These are phyloP conservation scores for Chaetomiaceae sp. DNA, from an alignment of 2,329 filamentous ascomycete genomes.

Conservation along the genomic window DNA sequence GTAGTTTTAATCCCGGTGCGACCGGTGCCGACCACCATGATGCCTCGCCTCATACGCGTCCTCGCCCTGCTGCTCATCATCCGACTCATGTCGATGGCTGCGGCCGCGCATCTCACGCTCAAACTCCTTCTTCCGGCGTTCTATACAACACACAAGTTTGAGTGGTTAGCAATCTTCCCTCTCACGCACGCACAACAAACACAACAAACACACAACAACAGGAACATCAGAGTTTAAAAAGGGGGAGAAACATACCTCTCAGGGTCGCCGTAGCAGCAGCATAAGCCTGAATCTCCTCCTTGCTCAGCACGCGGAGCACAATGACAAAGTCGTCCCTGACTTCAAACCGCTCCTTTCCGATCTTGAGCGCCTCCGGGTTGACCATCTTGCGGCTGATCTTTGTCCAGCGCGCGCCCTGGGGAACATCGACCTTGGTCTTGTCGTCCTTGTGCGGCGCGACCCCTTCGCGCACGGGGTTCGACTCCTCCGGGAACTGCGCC, in stretches of 20 bases:
- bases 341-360: conserved; percentile 87
- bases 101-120: conserved; percentile 31
- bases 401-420: conserved; percentile 80
- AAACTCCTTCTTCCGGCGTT: conserved; percentile 39
- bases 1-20: conserved; percentile 28
- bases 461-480: conserved; percentile 77
- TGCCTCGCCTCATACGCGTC: conserved; percentile 20
- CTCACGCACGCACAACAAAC: no score
- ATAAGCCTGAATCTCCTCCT: conserved; percentile 85
- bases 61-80: conserved; percentile 27
- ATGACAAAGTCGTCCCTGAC: conserved; percentile 92
- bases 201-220: no score
- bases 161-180: no score
- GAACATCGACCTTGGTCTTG: conserved; percentile 67
- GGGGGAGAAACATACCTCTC: conserved; percentile 61
- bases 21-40: conserved; percentile 29
- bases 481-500: conserved; percentile 79
- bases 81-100: conserved; percentile 29
- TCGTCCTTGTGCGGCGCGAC: conserved; percentile 92
- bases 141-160: no score
- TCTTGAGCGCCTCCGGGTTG: conserved; percentile 79
- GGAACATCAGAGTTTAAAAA: no score
- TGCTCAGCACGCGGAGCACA: conserved; percentile 78
- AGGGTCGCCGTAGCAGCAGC: conserved; percentile 76
- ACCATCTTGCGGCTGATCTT: conserved; percentile 86